These are phyloP conservation scores for Cyclanthera cordifolia DNA, from an alignment of 306 rosid species.

Conservation along the genomic window DNA sequence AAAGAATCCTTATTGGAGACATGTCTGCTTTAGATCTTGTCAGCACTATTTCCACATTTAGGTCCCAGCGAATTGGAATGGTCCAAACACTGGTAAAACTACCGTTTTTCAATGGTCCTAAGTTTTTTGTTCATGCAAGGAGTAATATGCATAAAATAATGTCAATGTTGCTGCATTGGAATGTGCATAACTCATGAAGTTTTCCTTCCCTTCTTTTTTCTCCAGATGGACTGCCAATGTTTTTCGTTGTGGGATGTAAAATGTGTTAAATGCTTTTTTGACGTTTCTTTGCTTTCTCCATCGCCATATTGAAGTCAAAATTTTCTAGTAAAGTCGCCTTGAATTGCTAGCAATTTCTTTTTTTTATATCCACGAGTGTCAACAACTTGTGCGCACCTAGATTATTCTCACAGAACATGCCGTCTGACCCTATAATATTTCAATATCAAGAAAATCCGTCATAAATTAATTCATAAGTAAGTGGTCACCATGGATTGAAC, in stretches of 20 bases:
- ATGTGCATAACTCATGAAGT: background rate
- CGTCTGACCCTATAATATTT: no score
- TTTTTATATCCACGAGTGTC: no score
- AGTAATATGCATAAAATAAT: background rate
- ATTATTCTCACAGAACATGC: no score
- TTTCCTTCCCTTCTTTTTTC: background rate
- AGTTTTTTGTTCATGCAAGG: background rate
- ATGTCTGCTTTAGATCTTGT: slow-evolving; percentile 72
- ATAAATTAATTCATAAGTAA: no score
- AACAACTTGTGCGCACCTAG: no score
- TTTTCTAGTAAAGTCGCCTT: background rate
- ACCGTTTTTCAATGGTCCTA: background rate
- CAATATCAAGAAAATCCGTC: no score
- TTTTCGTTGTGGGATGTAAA: background rate
- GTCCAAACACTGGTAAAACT: slow-evolving; percentile 68
- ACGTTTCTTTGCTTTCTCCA: background rate
- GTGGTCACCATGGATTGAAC: no score
- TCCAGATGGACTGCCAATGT: background rate
- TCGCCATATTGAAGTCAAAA: background rate
- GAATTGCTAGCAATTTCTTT: background rate
- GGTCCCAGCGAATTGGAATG: slow-evolving; percentile 95
- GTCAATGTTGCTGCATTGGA: background rate
- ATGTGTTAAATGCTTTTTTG: background rate
- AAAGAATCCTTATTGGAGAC: slow-evolving; percentile 81
- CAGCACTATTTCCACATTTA: slow-evolving; percentile 49